Evolutionary conservation across 2,329 filamentous ascomycete genomes (phyloP).

Genomic region (Microdochium nivale): DNA sequence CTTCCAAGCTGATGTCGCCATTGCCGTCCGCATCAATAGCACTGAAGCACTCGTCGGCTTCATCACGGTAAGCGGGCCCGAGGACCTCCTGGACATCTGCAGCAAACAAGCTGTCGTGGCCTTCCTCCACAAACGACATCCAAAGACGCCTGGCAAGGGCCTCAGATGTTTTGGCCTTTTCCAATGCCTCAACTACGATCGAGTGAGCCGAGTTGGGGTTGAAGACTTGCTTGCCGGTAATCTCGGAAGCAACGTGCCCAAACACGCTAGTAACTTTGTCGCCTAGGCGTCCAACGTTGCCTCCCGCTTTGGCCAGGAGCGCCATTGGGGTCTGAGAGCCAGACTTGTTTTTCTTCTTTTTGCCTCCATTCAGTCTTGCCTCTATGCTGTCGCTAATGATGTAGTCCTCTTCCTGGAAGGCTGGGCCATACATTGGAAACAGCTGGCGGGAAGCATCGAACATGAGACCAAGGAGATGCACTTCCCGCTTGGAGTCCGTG

Average conservation of each 20-base stretch:
- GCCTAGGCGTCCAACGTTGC: conserved; percentile 70
- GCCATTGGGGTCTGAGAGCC: conserved; percentile 70
- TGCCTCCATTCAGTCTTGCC: conserved; percentile 48
- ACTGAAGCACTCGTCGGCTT: conserved; percentile 79
- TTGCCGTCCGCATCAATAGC: conserved; percentile 81
- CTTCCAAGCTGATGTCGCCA: conserved; percentile 88
- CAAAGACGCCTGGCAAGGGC: conserved; percentile 91
- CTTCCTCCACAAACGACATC: conserved; percentile 97
- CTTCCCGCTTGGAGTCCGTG: conserved; percentile 80
- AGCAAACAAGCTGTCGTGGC: conserved; percentile 65
- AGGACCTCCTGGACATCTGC: conserved; percentile 88
- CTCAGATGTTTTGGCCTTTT: conserved; percentile 75
- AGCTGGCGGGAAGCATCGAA: conserved; percentile 84
- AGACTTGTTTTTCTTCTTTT: conserved; percentile 35
- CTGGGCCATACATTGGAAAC: conserved; percentile 86
- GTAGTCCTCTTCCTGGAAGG: conserved; percentile 88
- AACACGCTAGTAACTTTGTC: conserved; percentile 92
- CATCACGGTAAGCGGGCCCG: conserved; percentile 60
- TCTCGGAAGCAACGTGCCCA: conserved; percentile 87
- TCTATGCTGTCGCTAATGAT: conserved; percentile 81
- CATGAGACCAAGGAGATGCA: conserved; percentile 72
- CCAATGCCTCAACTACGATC: conserved; percentile 79
- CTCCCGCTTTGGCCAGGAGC: conserved; percentile 53
- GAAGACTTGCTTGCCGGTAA: conserved; percentile 92
- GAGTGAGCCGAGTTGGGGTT: conserved; percentile 87